Evolutionary conservation across 2,329 filamentous ascomycete genomes (phyloP).

Genomic region (Scedosporium apiospermum): DNA sequence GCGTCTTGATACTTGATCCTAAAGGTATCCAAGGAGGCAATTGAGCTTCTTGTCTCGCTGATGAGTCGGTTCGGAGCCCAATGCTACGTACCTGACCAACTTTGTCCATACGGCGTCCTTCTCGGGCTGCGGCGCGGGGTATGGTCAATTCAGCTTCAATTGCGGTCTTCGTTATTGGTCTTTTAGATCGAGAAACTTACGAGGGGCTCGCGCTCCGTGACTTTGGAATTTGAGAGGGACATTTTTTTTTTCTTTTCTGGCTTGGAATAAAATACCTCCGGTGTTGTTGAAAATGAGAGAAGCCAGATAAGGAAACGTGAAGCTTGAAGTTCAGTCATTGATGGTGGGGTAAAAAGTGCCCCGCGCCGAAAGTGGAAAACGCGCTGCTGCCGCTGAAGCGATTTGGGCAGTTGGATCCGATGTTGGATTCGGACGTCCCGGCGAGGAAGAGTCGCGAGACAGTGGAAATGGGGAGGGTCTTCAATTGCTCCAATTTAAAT

Average conservation of each 20-base stretch:
- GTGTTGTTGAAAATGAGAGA: no score
- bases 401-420: no score
- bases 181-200: not conserved
- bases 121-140: slow-evolving; percentile 25
- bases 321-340: no score
- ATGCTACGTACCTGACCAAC: slow-evolving; percentile 40
- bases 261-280: no score
- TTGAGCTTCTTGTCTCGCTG: not conserved
- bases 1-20: slow-evolving; percentile 58
- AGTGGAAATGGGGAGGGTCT: no score
- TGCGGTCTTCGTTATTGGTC: not conserved
- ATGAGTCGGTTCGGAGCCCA: not conserved
- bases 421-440: no score
- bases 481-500: no score
- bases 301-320: no score
- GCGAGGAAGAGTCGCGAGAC: no score
- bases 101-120: slow-evolving; percentile 51
- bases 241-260: slow-evolving; percentile 2
- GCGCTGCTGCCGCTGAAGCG: no score
- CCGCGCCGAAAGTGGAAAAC: no score
- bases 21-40: not conserved
- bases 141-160: not conserved
- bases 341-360: no score
- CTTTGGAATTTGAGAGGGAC: slow-evolving; percentile 10
- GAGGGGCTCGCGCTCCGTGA: slow-evolving; percentile 9